phyloP scores from a whole-genome alignment of 116 monocot species.

The Zostera marina region DNA sequence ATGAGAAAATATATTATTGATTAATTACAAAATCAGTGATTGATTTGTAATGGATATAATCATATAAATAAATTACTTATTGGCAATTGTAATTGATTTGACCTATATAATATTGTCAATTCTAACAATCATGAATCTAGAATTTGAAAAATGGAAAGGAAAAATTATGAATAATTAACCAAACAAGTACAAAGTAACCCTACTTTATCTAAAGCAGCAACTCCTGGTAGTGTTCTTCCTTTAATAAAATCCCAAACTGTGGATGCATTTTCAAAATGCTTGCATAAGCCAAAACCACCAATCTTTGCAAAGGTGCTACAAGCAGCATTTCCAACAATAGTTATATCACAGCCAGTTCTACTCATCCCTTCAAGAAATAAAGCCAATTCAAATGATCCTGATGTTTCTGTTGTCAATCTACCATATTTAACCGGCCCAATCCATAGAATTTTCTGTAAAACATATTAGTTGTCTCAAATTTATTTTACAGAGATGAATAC shows the following conservation, averaged over 20 bases:
- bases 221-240: conserved; percentile 59
- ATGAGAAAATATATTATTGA: no score
- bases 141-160: no score
- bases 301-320: conserved; percentile 16
- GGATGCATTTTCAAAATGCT: conserved; percentile 42
- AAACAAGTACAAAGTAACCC: not conserved
- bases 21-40: no score
- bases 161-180: not conserved
- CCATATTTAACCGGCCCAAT: conserved; percentile 56
- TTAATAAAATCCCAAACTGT: conserved; percentile 77
- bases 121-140: no score
- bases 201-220: conserved; percentile 89
- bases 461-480: not conserved
- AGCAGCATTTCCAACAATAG: conserved; percentile 47
- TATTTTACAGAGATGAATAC: not conserved
- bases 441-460: conserved; percentile 63
- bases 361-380: conserved; percentile 38
- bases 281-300: conserved; percentile 15
- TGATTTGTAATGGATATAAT: no score
- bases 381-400: conserved; percentile 34
- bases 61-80: no score
- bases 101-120: no score
- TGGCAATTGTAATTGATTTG: no score
- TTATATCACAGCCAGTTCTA: conserved; percentile 38
- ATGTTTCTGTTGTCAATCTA: conserved; percentile 10